phyloP scores from a whole-genome alignment of 1,284 basidiomycete species.

The Paramarasmius palmivorus region DNA sequence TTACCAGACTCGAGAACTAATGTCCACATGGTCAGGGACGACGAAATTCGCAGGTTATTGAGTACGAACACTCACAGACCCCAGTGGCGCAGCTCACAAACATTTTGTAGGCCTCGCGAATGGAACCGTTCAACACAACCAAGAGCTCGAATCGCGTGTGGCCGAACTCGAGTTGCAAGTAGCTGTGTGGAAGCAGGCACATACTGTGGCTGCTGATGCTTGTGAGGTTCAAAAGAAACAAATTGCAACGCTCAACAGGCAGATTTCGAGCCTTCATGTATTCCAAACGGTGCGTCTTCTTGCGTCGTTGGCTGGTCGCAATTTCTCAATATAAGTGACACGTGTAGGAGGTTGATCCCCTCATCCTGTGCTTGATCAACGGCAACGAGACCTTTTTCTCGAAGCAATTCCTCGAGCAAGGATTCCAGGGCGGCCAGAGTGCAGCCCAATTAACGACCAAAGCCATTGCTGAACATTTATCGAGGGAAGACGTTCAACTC shows the following conservation, averaged over 20 bases:
- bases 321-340: too few species aligned
- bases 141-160: slow-evolving; percentile 60
- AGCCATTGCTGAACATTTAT: slow-evolving; percentile 62
- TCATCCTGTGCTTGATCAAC: slow-evolving; percentile 74
- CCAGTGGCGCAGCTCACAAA: too few species aligned
- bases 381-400: slow-evolving; percentile 71
- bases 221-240: slow-evolving; percentile 66
- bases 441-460: slow-evolving; percentile 70
- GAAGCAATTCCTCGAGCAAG: slow-evolving; percentile 55
- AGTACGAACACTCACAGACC: too few species aligned
- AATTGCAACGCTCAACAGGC: slow-evolving; percentile 57
- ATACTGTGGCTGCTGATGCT: slow-evolving; percentile 55
- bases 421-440: slow-evolving; percentile 63
- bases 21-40: slow-evolving; percentile 47
- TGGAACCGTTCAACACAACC: slow-evolving; percentile 61
- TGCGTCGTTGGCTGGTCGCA: slow-evolving; percentile 3
- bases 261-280: slow-evolving; percentile 55
- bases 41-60: slow-evolving; percentile 57
- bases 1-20: slow-evolving; percentile 20
- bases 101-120: slow-evolving; percentile 54
- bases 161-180: slow-evolving; percentile 70
- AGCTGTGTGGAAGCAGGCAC: slow-evolving; percentile 68
- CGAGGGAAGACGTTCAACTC: slow-evolving; percentile 54
- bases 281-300: slow-evolving; percentile 45
- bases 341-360: slow-evolving; percentile 54